Conservation (phyloP, 192 early-diverging fungal genomes). For the Spinellus fusiger region DNA sequence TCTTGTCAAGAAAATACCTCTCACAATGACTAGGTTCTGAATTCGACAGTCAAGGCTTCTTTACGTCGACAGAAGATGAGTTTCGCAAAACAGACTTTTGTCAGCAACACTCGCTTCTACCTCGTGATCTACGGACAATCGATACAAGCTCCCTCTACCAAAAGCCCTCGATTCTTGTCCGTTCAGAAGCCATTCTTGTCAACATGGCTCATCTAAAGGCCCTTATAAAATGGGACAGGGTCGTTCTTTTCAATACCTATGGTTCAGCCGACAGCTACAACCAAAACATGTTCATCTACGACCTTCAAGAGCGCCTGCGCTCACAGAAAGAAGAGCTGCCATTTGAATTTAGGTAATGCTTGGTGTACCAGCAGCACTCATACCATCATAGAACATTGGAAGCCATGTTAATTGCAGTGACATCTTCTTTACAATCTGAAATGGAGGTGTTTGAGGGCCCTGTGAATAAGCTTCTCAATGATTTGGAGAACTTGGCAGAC, state of each 20-base stretch:
- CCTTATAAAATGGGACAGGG: conserved; percentile 70
- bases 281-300: conserved; percentile 71
- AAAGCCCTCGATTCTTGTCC: conserved; percentile 76
- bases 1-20: not conserved
- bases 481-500: conserved; percentile 69
- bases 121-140: conserved; percentile 83
- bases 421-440: conserved; percentile 61
- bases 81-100: conserved; percentile 78
- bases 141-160: conserved; percentile 71
- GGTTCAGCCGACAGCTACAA: conserved; percentile 62
- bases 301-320: conserved; percentile 69
- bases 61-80: conserved; percentile 67
- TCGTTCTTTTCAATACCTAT: conserved; percentile 72
- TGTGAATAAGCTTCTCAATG: conserved; percentile 45
- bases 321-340: conserved; percentile 43
- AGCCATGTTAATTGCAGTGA: conserved; percentile 70
- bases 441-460: conserved; percentile 60
- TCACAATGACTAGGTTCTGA: conserved; percentile 45
- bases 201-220: conserved; percentile 80
- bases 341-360: conserved; percentile 53
- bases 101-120: conserved; percentile 66
- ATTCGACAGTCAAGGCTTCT: conserved; percentile 61
- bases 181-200: conserved; percentile 73
- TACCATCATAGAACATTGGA: conserved; percentile 61
- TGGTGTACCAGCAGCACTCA: no score